Evolutionary conservation across 164 flowering plant species (phyloP), one percentile per base, ranked within the genome.

Genomic region (Chimonanthus praecox): DNA sequence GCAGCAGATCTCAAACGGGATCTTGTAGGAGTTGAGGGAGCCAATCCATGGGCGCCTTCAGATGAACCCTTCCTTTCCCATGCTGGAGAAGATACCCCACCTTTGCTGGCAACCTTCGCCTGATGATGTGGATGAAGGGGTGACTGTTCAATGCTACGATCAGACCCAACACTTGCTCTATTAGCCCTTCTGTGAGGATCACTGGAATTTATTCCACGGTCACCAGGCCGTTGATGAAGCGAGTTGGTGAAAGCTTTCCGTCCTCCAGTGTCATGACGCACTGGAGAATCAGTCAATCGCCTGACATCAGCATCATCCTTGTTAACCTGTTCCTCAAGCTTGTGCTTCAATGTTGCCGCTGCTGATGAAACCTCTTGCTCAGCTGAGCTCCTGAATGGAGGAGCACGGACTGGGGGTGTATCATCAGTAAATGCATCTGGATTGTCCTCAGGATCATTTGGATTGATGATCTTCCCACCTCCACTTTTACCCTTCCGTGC

Each of bases 401-500:
- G n/a, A 54, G n/a, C n/a, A 54, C 10, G 60, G 67, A 73, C 78
- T 46, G 74, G 77, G 75, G 82, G 73, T 68, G 58, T 43, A 60
- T 73, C 64, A 21, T 75, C 83, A 46, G 83, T 43, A 62, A 78
- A 76, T 58, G 86, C 48, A 64, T 84, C 89, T 0, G 88, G 86
- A 78, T 88, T 87, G 61, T 88, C 91, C 70, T 87, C 77, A 43
- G 96, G 96, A 69, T 93, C 96, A 78, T 91, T 89, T 54, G 96
- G 96, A 71, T 91, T 91, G 20, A 84, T 83, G 74, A 86, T 78
- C 82, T 82, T 86, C 60, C 86, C 88, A 3, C 87, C 73, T 54
- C 5, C 60, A 69, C 6, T 61, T 74, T 86, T 86, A 33, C 82
- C 89, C 82, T 89, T 84, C 63, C 92, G 85, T 10, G 98, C 99